A percentile compares a stretch with the other conserved stretches of the same genome.
phyloP scores from a whole-genome alignment of 306 rosid species.

The Quercus ilex region DNA sequence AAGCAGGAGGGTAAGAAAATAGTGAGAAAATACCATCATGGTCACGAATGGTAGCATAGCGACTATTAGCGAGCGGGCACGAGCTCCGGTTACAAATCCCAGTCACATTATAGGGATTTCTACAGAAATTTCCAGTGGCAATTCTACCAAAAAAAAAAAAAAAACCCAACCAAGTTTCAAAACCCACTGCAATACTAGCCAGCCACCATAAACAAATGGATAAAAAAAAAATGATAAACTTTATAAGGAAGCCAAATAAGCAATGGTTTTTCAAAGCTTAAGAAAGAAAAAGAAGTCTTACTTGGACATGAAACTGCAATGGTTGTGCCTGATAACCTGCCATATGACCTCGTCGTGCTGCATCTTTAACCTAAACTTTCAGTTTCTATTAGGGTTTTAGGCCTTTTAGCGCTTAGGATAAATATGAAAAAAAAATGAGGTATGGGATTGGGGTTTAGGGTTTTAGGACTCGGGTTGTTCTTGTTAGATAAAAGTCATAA shows the following conservation, averaged over 20 bases:
- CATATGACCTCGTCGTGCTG: conserved; percentile 49
- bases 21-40: conserved; percentile 56
- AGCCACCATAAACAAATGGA: background rate
- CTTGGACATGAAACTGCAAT: conserved; percentile 61
- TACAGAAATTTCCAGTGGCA: conserved; percentile 66
- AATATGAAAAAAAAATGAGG: too few relatives aligned
- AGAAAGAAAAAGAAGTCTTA: background rate
- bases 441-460: too few relatives aligned
- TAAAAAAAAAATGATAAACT: background rate
- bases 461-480: too few relatives aligned
- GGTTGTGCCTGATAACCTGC: conserved; percentile 46
- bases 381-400: too few relatives aligned
- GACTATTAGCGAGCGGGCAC: conserved; percentile 90
- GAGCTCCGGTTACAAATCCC: conserved; percentile 94
- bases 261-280: background rate
- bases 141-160: conserved; percentile 33
- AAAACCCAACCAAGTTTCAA: background rate
- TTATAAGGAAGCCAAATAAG: background rate
- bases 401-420: too few relatives aligned
- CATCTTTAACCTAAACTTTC: conserved; percentile 2
- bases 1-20: background rate
- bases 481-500: too few relatives aligned
- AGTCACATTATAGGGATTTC: conserved; percentile 84
- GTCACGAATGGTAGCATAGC: conserved; percentile 89
- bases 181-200: background rate